Conservation (phyloP, 1,284 basidiomycete genomes). For the Schizophyllum amplum region DNA sequence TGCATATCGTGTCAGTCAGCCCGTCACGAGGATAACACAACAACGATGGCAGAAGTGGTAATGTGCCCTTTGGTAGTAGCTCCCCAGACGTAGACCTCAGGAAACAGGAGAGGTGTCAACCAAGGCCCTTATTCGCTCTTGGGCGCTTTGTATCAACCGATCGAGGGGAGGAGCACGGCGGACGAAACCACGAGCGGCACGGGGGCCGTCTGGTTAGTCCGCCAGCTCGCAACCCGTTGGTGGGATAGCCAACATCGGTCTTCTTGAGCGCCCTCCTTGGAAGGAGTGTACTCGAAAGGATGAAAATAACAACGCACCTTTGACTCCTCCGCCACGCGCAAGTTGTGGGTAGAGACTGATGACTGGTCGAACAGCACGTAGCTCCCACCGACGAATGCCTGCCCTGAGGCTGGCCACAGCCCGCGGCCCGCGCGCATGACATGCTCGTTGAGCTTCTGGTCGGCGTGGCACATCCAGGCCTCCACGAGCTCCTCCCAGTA, state of each 20-base stretch:
- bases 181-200: conserved; percentile 20
- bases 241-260: conserved; percentile 67
- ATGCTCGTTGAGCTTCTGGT: conserved; percentile 73
- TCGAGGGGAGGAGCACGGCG: conserved; percentile 29
- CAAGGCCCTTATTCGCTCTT: conserved; percentile 51
- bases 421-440: conserved; percentile 61
- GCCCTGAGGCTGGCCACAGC: conserved; percentile 69
- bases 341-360: conserved; percentile 44
- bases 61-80: conserved; percentile 81
- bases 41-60: conserved; percentile 13
- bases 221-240: conserved; percentile 45
- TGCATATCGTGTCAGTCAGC: conserved; percentile 18
- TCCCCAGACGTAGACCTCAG: conserved; percentile 60
- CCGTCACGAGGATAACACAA: neutral
- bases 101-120: conserved; percentile 74
- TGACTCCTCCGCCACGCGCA: conserved; percentile 35
- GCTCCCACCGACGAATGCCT: conserved; percentile 79
- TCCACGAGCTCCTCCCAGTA: conserved; percentile 97
- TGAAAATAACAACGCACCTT: conserved; percentile 45
- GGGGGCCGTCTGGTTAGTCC: conserved; percentile 6
- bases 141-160: conserved; percentile 90
- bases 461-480: conserved; percentile 96
- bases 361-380: conserved; percentile 73
- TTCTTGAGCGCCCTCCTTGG: conserved; percentile 72
- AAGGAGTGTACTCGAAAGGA: conserved; percentile 12